A percentile compares a stretch with the other conserved stretches of the same genome.
Evolutionary conservation across 2,329 filamentous ascomycete genomes (phyloP).

Genomic region (Sporothrix pallida): DNA sequence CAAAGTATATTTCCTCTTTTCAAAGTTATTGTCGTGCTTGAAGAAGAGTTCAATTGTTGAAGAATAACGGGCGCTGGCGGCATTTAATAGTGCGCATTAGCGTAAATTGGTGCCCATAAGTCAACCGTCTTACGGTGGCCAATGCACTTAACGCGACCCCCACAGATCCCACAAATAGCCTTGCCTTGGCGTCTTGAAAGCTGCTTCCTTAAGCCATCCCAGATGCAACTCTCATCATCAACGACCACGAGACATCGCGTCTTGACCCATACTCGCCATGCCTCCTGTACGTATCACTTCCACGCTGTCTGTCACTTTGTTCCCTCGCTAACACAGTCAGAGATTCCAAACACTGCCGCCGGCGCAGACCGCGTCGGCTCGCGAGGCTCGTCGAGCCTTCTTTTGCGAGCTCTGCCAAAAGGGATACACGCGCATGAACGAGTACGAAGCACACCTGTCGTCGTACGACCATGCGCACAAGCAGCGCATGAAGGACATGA

Average conservation of each 20-base stretch:
- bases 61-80: neutral
- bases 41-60: neutral
- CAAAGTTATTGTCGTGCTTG: neutral
- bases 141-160: neutral
- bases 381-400: constrained; percentile 79
- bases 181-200: constrained; percentile 9
- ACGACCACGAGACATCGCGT: neutral
- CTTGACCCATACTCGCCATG: constrained; percentile 10
- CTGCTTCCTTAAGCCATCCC: neutral
- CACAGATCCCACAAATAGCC: constrained; percentile 14
- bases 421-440: constrained; percentile 92
- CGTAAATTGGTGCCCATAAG: neutral
- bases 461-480: constrained; percentile 97
- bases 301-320: neutral
- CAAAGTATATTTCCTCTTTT: neutral
- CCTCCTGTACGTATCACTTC: constrained; percentile 19
- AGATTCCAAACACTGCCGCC: constrained; percentile 64
- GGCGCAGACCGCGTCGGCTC: constrained; percentile 67
- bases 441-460: constrained; percentile 92
- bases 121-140: neutral
- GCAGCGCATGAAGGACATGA: constrained; percentile 87
- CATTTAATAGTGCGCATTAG: constrained; percentile 11
- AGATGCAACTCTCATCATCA: neutral
- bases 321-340: constrained; percentile 43
- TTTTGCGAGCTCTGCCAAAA: constrained; percentile 90